A percentile compares a stretch with the other conserved stretches of the same genome.
phyloP scores from a whole-genome alignment of 75 land plant genomes.

The Azolla pinnata region DNA sequence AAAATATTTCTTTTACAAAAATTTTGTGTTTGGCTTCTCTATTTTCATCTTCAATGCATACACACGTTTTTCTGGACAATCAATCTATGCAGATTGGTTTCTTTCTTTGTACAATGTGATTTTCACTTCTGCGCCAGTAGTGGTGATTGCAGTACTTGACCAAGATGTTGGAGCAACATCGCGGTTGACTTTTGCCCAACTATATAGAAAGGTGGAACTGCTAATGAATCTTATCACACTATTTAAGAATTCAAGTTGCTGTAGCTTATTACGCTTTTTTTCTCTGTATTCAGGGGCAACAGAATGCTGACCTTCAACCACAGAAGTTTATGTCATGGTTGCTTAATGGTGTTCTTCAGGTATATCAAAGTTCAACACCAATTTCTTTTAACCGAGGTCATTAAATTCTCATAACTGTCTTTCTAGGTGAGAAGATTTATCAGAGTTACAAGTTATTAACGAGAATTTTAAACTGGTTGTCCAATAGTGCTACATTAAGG shows the following conservation, averaged over 20 bases:
- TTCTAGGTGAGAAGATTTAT: too few species aligned
- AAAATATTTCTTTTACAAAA: slow-evolving; percentile 40
- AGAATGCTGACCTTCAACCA: slow-evolving; percentile 8
- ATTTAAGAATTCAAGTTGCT: too few species aligned
- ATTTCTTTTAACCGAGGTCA: too few species aligned
- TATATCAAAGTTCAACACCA: too few species aligned
- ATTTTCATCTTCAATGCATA: slow-evolving; percentile 35
- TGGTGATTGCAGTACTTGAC: slow-evolving; percentile 26
- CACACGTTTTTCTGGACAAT: slow-evolving; percentile 34
- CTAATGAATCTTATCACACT: not conserved
- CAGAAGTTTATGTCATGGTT: slow-evolving; percentile 12
- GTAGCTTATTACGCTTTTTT: too few species aligned
- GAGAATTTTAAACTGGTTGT: too few species aligned
- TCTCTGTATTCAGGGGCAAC: slow-evolving; percentile 3
- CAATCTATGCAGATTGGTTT: slow-evolving; percentile 41
- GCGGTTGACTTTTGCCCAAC: slow-evolving; percentile 22
- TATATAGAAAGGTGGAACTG: slow-evolving; percentile 18
- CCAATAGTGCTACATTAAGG: too few species aligned
- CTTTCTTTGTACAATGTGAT: slow-evolving; percentile 43
- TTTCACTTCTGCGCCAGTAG: slow-evolving; percentile 37
- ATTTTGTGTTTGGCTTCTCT: slow-evolving; percentile 33
- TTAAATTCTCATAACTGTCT: too few species aligned
- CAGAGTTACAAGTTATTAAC: too few species aligned
- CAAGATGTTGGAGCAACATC: slow-evolving; percentile 30
- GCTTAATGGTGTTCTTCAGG: slow-evolving; percentile 14